phyloP scores from a whole-genome alignment of 2,329 filamentous ascomycete species.

The Penicillium frequentans region DNA sequence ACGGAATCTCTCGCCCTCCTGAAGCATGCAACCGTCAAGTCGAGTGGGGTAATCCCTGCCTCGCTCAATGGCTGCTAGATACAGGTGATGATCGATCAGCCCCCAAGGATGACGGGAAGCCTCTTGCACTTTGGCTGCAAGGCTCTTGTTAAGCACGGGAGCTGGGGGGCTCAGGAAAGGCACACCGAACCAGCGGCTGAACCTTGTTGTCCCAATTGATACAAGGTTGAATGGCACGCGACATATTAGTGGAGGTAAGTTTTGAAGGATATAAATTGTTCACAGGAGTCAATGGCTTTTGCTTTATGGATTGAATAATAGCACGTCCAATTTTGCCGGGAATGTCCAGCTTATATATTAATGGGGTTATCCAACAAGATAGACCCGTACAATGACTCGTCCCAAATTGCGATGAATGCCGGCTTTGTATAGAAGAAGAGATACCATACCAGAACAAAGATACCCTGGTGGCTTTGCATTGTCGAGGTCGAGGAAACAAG shows the following conservation, averaged over 20 bases:
- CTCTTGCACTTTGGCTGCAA: not conserved
- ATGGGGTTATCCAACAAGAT: not conserved
- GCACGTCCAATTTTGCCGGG: not conserved
- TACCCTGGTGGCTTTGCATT: not conserved
- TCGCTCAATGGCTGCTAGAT: constrained; percentile 27
- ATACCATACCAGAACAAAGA: not conserved
- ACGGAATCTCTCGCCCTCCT: constrained; percentile 26
- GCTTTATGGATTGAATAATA: not conserved
- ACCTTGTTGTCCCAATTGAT: constrained; percentile 6
- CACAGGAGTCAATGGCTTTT: not conserved
- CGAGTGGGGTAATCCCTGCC: constrained; percentile 16
- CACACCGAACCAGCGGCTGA: not conserved
- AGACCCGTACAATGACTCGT: not conserved
- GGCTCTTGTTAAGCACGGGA: not conserved
- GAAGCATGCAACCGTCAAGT: constrained; percentile 24
- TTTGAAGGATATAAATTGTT: not conserved
- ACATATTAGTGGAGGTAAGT: not conserved
- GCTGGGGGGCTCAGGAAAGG: not conserved
- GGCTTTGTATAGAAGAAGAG: not conserved
- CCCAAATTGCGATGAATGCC: not conserved
- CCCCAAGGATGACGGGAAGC: constrained; percentile 28
- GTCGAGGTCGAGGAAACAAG: not conserved
- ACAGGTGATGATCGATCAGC: constrained; percentile 34
- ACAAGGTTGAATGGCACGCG: not conserved
- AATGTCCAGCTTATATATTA: not conserved